phyloP scores from a whole-genome alignment of 225 moss, liverwort and hornwort genomes.

The Polytrichum commune region DNA sequence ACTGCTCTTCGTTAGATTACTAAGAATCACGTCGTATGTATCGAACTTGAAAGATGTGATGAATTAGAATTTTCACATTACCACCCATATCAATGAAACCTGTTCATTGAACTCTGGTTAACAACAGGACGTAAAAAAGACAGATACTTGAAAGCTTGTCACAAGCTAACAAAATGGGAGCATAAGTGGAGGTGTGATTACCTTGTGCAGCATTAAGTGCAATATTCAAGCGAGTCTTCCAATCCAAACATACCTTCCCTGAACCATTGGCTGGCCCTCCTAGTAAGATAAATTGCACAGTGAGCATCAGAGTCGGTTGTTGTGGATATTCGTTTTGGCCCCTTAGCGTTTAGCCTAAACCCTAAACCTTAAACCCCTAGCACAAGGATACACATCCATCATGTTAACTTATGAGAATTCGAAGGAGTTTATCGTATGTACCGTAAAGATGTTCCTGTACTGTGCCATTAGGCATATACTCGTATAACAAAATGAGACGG shows the following conservation, averaged over 20 bases:
- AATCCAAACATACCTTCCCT: conserved; percentile 15
- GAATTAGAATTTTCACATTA: no score
- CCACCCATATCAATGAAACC: no score
- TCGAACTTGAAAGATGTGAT: background rate
- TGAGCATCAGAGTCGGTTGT: no score
- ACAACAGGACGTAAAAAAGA: background rate
- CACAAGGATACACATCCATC: conserved; percentile 9
- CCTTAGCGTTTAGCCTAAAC: no score
- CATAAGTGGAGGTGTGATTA: background rate
- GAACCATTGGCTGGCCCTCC: background rate
- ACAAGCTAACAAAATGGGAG: background rate
- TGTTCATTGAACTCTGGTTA: background rate
- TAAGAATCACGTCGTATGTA: background rate
- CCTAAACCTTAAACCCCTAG: background rate
- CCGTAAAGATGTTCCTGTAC: conserved; percentile 35
- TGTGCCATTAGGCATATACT: conserved; percentile 40
- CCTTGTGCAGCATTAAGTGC: conserved; percentile 40
- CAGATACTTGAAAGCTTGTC: background rate
- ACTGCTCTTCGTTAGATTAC: no score
- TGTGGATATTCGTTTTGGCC: no score
- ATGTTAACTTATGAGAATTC: no score
- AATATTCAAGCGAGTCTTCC: conserved; percentile 31
- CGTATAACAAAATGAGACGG: conserved; percentile 29
- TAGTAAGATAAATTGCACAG: no score
- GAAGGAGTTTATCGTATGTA: background rate